A percentile compares a stretch with the other conserved stretches of the same genome.
These are phyloP conservation scores for Phytophthora pistaciae DNA, from an alignment of 352 stramenopile genomes.

Conservation along the genomic window DNA sequence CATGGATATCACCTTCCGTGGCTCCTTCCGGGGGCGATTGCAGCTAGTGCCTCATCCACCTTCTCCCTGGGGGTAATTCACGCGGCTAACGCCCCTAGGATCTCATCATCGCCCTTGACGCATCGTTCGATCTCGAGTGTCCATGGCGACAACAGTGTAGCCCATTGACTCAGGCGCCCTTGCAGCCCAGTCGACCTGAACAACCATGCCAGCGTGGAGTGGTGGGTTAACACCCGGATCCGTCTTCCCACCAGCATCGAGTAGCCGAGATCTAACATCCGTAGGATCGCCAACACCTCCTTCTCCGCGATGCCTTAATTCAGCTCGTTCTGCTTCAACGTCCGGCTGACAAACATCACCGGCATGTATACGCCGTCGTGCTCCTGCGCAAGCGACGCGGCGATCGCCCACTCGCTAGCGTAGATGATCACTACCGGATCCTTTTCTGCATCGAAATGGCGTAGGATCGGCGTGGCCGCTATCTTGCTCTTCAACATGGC, in stretches of 20 bases:
- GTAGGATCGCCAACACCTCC: not conserved
- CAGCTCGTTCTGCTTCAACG: not conserved
- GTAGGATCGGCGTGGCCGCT: not conserved
- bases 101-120: constrained; percentile 14
- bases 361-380: not conserved
- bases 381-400: not conserved
- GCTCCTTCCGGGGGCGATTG: not conserved
- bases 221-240: not conserved
- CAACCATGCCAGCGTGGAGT: constrained; percentile 11
- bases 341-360: not conserved
- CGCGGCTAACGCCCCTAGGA: constrained; percentile 2
- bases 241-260: not conserved
- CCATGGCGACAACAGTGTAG: not conserved
- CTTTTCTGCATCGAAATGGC: not conserved
- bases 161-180: constrained; percentile 1
- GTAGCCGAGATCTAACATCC: not conserved
- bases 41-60: not conserved
- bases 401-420: not conserved
- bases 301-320: not conserved
- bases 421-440: not conserved
- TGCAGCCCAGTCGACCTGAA: not conserved
- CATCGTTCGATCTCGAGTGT: constrained; percentile 1
- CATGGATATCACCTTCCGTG: not conserved
- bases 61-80: not conserved
- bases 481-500: not conserved